Conservation (phyloP, 495 filamentous ascomycete genomes). For the Neurospora sp. region DNA sequence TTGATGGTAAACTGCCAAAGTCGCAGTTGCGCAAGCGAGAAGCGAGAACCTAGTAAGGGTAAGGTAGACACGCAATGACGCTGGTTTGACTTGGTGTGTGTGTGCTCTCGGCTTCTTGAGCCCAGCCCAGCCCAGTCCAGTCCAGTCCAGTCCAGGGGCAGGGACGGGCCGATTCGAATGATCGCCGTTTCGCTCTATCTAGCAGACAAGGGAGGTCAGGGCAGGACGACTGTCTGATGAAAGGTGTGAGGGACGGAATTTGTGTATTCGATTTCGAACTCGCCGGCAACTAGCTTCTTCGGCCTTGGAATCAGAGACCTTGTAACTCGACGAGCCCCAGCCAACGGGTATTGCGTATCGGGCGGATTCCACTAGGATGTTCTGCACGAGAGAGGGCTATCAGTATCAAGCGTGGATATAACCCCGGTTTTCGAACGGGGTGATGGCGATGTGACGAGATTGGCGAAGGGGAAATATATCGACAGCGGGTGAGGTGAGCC, state of each 20-base stretch:
- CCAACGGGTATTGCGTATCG: neutral
- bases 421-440: neutral
- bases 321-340: neutral
- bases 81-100: neutral
- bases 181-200: neutral
- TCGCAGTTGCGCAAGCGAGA: neutral
- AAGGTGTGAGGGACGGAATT: neutral
- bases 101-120: neutral
- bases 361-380: neutral
- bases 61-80: neutral
- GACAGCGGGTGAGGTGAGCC: neutral
- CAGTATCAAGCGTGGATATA: neutral
- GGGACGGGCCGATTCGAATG: neutral
- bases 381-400: neutral
- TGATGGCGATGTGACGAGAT: neutral
- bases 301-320: neutral
- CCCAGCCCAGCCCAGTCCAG: neutral
- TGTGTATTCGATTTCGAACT: neutral
- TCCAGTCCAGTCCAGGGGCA: neutral
- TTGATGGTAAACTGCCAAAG: neutral
- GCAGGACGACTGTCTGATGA: neutral
- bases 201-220: neutral
- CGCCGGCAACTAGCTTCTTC: neutral
- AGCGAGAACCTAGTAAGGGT: neutral
- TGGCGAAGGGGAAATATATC: neutral